Conservation (phyloP, 208 protist genomes). For the Trypanosoma scelopori region DNA sequence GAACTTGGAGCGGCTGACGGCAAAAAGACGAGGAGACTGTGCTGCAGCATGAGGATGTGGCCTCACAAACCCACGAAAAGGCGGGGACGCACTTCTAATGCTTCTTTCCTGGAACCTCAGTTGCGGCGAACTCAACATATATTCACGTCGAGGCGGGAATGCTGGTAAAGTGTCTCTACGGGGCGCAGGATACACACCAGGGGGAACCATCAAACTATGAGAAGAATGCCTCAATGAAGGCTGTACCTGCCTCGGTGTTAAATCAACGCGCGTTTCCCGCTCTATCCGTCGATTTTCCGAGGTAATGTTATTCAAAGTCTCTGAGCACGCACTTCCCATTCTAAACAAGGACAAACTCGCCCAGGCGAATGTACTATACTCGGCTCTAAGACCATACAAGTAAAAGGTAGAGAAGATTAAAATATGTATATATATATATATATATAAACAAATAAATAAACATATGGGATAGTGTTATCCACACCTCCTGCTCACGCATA, state of each 20-base stretch:
- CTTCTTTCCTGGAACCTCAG: too few relatives aligned
- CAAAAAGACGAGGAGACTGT: too few relatives aligned
- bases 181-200: neutral
- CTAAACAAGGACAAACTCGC: neutral
- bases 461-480: too few relatives aligned
- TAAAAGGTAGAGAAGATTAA: constrained; percentile 12
- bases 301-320: constrained; percentile 15
- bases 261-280: constrained; percentile 27
- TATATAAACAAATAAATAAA: too few relatives aligned
- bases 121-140: too few relatives aligned
- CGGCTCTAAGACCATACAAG: constrained; percentile 8
- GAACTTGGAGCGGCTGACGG: too few relatives aligned
- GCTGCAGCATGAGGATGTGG: too few relatives aligned
- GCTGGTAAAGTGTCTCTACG: neutral
- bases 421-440: too few relatives aligned
- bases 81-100: too few relatives aligned
- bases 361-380: constrained; percentile 21
- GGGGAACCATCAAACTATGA: neutral
- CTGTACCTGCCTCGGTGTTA: neutral
- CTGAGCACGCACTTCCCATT: constrained; percentile 25
- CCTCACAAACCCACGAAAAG: too few relatives aligned
- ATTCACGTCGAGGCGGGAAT: too few relatives aligned
- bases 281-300: constrained; percentile 29
- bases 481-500: neutral
- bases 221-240: neutral